These are phyloP conservation scores for Stylonectria norvegica DNA, from an alignment of 2,329 filamentous ascomycete genomes.

Conservation along the genomic window DNA sequence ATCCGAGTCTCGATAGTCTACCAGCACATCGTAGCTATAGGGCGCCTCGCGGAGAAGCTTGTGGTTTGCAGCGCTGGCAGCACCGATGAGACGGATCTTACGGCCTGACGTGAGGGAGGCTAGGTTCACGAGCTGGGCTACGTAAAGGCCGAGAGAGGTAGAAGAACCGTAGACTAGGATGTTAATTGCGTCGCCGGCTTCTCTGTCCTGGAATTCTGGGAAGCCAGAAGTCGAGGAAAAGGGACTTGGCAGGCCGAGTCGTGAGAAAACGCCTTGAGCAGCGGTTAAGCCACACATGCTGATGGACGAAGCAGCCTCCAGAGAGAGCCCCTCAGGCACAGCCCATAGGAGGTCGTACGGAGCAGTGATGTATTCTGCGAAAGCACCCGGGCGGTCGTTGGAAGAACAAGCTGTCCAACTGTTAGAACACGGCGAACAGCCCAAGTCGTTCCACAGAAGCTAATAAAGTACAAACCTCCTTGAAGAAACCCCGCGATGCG, in stretches of 20 bases:
- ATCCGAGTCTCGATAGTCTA: slow-evolving; percentile 35
- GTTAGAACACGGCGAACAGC: background rate
- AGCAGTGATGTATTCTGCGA: slow-evolving; percentile 39
- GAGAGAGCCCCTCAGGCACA: slow-evolving; percentile 29
- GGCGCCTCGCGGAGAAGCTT: slow-evolving; percentile 28
- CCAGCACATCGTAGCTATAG: slow-evolving; percentile 36
- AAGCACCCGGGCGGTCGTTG: slow-evolving; percentile 43
- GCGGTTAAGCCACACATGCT: slow-evolving; percentile 42
- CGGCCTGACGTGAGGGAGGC: slow-evolving; percentile 7
- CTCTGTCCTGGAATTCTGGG: background rate
- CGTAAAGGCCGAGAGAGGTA: slow-evolving; percentile 33
- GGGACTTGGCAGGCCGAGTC: slow-evolving; percentile 34
- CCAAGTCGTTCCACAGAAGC: too few species aligned
- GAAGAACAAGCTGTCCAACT: slow-evolving; percentile 39
- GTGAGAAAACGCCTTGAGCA: slow-evolving; percentile 38
- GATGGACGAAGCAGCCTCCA: slow-evolving; percentile 38
- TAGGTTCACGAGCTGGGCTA: slow-evolving; percentile 27
- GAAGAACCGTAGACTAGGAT: slow-evolving; percentile 34
- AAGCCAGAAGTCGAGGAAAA: slow-evolving; percentile 18
- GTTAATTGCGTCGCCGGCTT: background rate
- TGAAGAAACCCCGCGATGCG: slow-evolving; percentile 42
- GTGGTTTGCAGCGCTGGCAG: slow-evolving; percentile 27
- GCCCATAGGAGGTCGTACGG: slow-evolving; percentile 38
- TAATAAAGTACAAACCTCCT: slow-evolving; percentile 25
- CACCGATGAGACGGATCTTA: slow-evolving; percentile 26